phyloP scores from a whole-genome alignment of 2,329 filamentous ascomycete genomes.

The Dactylellina haptotyla region DNA sequence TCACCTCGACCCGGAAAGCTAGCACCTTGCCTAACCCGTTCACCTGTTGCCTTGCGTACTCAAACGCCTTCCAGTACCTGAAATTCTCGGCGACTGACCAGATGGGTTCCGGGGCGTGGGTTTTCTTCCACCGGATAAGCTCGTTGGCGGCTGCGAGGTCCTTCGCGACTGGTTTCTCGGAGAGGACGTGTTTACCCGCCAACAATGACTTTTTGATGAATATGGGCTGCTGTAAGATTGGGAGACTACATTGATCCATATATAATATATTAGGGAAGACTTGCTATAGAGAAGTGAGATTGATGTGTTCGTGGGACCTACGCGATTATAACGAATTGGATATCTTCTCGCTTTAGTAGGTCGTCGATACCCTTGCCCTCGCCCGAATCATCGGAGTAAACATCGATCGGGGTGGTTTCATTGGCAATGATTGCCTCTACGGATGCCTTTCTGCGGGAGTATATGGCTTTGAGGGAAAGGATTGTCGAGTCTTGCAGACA shows the following conservation, averaged over 20 bases:
- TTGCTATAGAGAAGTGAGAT: background rate
- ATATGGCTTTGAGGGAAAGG: conserved; percentile 70
- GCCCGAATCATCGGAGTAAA: conserved; percentile 70
- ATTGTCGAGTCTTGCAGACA: conserved; percentile 67
- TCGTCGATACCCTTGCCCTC: conserved; percentile 65
- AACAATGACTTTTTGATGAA: conserved; percentile 69
- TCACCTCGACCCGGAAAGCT: conserved; percentile 66
- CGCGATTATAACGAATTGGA: conserved; percentile 69
- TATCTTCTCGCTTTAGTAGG: conserved; percentile 68
- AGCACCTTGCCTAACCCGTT: conserved; percentile 68
- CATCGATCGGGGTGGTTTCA: conserved; percentile 61
- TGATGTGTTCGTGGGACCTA: conserved; percentile 55
- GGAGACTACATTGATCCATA: conserved; percentile 65
- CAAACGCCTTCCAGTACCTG: conserved; percentile 70
- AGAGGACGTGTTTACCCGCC: conserved; percentile 76
- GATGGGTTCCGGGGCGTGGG: conserved; percentile 59
- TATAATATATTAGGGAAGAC: conserved; percentile 42
- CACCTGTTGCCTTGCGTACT: conserved; percentile 66
- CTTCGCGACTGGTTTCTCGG: conserved; percentile 75
- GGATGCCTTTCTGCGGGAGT: conserved; percentile 71
- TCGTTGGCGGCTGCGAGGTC: conserved; percentile 67
- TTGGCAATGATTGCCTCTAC: conserved; percentile 64
- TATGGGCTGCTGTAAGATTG: conserved; percentile 70
- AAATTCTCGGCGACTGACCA: conserved; percentile 78
- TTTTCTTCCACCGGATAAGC: conserved; percentile 65